phyloP scores from a whole-genome alignment of 73 alveolate species.

The Symbiodinium pilosum region DNA sequence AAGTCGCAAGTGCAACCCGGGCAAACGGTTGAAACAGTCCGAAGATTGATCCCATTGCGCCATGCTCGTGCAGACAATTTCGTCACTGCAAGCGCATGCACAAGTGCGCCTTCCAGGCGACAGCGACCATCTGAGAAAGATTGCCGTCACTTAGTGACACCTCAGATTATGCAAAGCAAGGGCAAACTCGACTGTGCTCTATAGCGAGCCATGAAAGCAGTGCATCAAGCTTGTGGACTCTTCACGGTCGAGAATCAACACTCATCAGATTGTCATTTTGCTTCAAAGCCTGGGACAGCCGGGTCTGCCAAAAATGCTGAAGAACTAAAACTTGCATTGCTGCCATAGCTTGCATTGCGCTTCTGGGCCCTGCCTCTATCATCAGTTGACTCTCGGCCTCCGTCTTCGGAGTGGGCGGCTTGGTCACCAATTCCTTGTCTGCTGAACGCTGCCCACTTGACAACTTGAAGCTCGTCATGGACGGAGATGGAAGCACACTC shows the following conservation, averaged over 20 bases:
- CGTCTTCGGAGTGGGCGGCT: conserved; percentile 89
- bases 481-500: neutral
- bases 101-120: conserved; percentile 89
- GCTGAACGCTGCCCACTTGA: neutral
- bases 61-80: no score
- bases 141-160: conserved; percentile 84
- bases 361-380: conserved; percentile 25
- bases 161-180: neutral
- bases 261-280: conserved; percentile 78
- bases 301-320: no score
- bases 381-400: conserved; percentile 59
- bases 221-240: no score
- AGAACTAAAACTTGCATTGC: no score
- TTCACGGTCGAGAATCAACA: neutral
- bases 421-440: conserved; percentile 76
- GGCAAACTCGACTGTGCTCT: no score
- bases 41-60: no score
- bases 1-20: no score
- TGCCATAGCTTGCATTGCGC: neutral
- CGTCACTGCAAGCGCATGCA: no score
- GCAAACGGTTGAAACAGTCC: no score
- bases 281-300: conserved; percentile 31
- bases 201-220: no score
- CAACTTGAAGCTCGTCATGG: neutral
- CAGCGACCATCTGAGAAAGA: conserved; percentile 32